Evolutionary conservation across 140 eudicot genomes (phyloP), one percentile per base, ranked within the genome.

Genomic region (Ambrosia hybrid): DNA sequence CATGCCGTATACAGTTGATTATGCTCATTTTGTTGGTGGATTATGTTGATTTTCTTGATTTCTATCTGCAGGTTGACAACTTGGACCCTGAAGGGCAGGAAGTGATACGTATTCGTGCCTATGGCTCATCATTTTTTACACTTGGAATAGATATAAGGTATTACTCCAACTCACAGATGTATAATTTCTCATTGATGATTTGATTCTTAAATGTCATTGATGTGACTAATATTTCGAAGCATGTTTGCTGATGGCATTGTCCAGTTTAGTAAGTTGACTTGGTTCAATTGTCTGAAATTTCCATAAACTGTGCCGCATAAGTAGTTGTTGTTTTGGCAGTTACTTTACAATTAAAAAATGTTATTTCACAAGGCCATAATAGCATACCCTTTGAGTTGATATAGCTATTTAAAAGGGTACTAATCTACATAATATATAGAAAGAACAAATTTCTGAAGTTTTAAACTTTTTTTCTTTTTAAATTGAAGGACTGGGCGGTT

Each of bases 111-210:
- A 96, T 90, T 58, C 97, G 99, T 15, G 99, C 99, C 73, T 94
- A 88, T 88, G 99, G 97, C 59, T 88, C 95, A 38, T 90, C 96
- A 48, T 91, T 86, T 83, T 90, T 90, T 74, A 86, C 91, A 17
- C 97, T 94, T 69, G 97, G 97, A 78, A 94, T 94, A 74, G 86
- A 82, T 79, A 84, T 94, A 83, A 88, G 99, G 97, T 94, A 58
- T 73, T 71, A 56, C 60, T 82, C 56, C n/a, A 73, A 59, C 53
- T 62, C 30, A 5, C 63, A 16, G 53, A 57, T 76, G 13, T 48
- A 9, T 12, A 14, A 73, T 10, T 58, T 9, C 51, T 53, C 46
- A 62, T 15, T 56, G 9, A 12, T 48, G 53, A 48, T 48, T 48
- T 48, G n/a, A 48, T 53, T 66, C 26, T 14, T 75, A 56, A 36